A percentile compares a stretch with the other conserved stretches of the same genome.
Conservation (phyloP, 257 asterid species). For the Forsythia suspensa region DNA sequence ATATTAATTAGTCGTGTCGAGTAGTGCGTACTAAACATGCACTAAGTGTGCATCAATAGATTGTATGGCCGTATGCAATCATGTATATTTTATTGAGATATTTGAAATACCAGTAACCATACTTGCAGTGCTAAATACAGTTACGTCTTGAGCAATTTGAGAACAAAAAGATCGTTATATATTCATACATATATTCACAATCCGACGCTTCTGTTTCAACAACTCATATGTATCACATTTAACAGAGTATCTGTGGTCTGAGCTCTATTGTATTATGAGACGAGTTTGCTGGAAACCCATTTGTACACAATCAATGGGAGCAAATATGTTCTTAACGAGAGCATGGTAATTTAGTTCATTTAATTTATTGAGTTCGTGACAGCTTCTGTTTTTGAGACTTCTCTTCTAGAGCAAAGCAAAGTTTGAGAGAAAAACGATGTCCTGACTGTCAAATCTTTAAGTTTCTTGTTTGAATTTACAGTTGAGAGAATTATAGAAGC, state of each 20-base stretch:
- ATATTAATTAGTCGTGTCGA: not conserved
- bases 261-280: not conserved
- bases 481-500: not conserved
- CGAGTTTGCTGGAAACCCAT: not conserved
- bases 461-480: not conserved
- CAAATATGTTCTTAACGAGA: too few relatives aligned
- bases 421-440: not conserved
- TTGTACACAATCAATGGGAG: too few relatives aligned
- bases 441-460: not conserved
- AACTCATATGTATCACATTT: too few relatives aligned
- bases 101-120: not conserved
- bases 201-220: not conserved
- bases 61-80: not conserved
- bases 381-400: too few relatives aligned
- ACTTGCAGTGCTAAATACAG: not conserved
- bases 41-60: not conserved
- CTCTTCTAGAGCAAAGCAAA: too few relatives aligned
- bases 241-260: not conserved
- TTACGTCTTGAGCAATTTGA: not conserved
- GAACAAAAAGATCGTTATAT: not conserved
- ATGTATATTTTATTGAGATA: too few relatives aligned
- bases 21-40: not conserved
- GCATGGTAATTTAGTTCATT: not conserved
- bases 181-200: too few relatives aligned
- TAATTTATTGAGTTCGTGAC: too few relatives aligned